These are phyloP conservation scores for Oryza officinalis DNA, from an alignment of 176 grass and related monocot species.

Conservation along the genomic window DNA sequence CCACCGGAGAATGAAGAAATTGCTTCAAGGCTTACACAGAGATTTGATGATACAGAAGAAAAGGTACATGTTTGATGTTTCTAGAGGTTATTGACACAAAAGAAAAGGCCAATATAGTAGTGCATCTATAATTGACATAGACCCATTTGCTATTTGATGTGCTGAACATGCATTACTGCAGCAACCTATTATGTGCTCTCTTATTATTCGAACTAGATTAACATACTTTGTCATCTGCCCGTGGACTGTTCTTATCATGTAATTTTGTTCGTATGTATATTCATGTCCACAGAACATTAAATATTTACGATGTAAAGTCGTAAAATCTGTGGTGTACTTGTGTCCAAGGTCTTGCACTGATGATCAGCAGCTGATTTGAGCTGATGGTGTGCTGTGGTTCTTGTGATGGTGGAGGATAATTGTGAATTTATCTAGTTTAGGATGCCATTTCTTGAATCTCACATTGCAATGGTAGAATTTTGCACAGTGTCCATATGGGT, in stretches of 20 bases:
- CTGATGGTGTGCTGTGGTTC: background rate
- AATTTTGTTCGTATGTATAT: background rate
- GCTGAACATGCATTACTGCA: background rate
- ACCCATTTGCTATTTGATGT: conserved; percentile 19
- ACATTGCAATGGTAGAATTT: conserved; percentile 17
- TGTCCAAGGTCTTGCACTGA: conserved; percentile 3
- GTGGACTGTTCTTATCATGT: background rate
- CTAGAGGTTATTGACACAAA: background rate
- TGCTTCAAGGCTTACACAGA: conserved; percentile 79
- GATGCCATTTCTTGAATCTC: conserved; percentile 6
- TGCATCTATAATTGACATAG: conserved; percentile 6
- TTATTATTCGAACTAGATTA: background rate
- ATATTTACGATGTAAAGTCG: background rate
- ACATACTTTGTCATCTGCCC: background rate
- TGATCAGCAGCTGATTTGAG: background rate
- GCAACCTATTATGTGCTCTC: background rate
- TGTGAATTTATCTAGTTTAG: conserved; percentile 6
- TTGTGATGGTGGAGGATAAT: conserved; percentile 5
- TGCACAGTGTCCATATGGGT: background rate
- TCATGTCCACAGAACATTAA: background rate
- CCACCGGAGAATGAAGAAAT: conserved; percentile 97
- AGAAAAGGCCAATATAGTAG: background rate
- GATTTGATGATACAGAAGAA: conserved; percentile 98
- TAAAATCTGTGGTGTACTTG: background rate
- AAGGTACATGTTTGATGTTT: conserved; percentile 59